These are phyloP conservation scores for Trichosporon coremiiforme DNA, from an alignment of 1,284 basidiomycete genomes.

Conservation along the genomic window DNA sequence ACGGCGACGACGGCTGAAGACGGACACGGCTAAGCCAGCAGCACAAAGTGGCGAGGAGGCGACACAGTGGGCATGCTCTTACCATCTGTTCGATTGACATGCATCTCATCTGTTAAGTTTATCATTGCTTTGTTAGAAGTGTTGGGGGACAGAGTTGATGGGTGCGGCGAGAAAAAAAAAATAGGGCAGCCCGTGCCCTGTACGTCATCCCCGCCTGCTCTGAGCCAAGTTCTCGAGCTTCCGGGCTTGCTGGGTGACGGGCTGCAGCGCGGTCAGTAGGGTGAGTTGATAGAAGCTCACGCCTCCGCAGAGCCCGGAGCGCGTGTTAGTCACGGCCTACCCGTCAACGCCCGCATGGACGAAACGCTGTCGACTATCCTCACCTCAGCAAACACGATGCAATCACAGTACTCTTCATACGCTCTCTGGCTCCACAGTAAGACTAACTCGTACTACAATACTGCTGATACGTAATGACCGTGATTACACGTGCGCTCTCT, in stretches of 20 bases:
- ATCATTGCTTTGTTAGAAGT: no score
- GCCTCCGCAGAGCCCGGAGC: no score
- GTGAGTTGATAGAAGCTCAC: no score
- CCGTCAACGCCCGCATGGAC: no score
- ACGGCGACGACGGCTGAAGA: not conserved
- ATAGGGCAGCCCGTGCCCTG: not conserved
- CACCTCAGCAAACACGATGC: not conserved
- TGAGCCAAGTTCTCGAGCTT: not conserved
- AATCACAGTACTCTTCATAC: not conserved
- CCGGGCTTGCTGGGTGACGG: no score
- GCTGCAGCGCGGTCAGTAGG: no score
- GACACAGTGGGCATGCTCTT: not conserved
- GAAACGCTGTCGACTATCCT: no score
- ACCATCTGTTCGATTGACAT: not conserved
- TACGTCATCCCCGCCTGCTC: not conserved
- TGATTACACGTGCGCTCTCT: not conserved
- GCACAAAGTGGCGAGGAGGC: not conserved
- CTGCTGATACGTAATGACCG: conserved; percentile 1
- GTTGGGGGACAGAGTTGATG: no score
- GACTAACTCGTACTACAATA: not conserved
- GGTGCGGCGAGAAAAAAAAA: no score
- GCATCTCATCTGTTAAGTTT: not conserved
- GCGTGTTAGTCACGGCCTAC: no score
- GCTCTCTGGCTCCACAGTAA: not conserved
- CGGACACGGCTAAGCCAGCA: not conserved